Base-by-base conservation (phyloP, 108 stramenopile species). In the Mediolabrus comicus region DNA sequence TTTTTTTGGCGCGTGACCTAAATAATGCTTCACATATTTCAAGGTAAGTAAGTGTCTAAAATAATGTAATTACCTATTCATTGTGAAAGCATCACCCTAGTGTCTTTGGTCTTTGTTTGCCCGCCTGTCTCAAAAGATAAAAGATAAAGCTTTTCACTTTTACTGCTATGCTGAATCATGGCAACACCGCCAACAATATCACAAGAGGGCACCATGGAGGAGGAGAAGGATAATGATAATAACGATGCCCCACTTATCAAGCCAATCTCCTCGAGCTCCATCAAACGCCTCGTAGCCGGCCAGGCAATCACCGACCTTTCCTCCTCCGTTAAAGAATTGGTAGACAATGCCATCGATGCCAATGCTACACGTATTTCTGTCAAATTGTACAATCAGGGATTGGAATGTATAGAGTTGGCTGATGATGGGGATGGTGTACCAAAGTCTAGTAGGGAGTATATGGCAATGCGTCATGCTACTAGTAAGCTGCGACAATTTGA, bases 271-370 rank as follows among this genome's bases (percentile, higher is more conserved):
- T 28, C 53, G 16, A 31, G 9, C 36, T 72, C 86, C 19, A 58
- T 92, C 8, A 65, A 74, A 54, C 75, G 89, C 9, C 92, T 97
- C 19, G 88, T 89, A 31, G 92, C 94, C 8, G 92, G 94, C 14
- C 96, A 97, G 77, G 96, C 92, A 34, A 78, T 97, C 4, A 73
- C 83, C 2, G 92, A 95, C 69, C 75, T 97, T 11, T 33, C 90
- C 26, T 83, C 84, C 36, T 83, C 90, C 11, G 94, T 97, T 27
- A 97, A 97, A 64, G 96, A 97, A 74, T 74, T 97, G 58, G 75
- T 97, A 17, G 96, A 97, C 71, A 97, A 97, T 71, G 69, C 94
- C 8, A 81, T 97, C 16, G 96, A 97, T 64, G 88, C 92, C 9
- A 82, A 84, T 24, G 87, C 90, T 25, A 82, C 64, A 5, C 77